These are phyloP conservation scores for Hibiscus syriacus DNA, from an alignment of 345 rosid genomes.

Conservation along the genomic window DNA sequence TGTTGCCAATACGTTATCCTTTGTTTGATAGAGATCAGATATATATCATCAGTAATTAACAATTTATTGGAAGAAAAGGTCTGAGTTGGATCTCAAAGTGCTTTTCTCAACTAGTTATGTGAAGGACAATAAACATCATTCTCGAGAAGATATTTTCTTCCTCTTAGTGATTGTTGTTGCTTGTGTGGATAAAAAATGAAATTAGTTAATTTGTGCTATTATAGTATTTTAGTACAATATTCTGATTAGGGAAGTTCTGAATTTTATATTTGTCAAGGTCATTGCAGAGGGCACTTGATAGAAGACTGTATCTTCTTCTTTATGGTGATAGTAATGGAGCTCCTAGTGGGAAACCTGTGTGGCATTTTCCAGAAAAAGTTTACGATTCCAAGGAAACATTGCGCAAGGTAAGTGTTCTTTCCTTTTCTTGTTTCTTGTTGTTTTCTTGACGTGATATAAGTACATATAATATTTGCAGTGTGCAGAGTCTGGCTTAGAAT, in stretches of 20 bases:
- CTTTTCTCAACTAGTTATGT: neutral
- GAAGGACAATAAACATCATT: neutral
- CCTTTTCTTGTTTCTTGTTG: neutral
- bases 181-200: neutral
- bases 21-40: neutral
- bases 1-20: neutral
- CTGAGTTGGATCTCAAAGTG: neutral
- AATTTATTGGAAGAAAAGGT: neutral
- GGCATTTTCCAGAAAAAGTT: conserved; percentile 95
- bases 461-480: conserved; percentile 46
- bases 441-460: neutral
- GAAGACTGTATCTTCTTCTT: conserved; percentile 75
- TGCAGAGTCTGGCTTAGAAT: conserved; percentile 78
- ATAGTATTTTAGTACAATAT: neutral
- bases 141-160: neutral
- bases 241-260: neutral
- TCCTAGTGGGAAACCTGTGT: conserved; percentile 50
- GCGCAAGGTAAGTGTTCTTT: conserved; percentile 41
- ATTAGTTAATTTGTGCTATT: neutral
- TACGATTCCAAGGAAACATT: conserved; percentile 86
- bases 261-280: conserved; percentile 30
- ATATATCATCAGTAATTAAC: neutral
- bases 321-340: conserved; percentile 53
- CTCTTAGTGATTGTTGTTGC: neutral
- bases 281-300: conserved; percentile 77